Evolutionary conservation across 1,284 basidiomycete species (phyloP).

Genomic region (Marasmius fiardii): DNA sequence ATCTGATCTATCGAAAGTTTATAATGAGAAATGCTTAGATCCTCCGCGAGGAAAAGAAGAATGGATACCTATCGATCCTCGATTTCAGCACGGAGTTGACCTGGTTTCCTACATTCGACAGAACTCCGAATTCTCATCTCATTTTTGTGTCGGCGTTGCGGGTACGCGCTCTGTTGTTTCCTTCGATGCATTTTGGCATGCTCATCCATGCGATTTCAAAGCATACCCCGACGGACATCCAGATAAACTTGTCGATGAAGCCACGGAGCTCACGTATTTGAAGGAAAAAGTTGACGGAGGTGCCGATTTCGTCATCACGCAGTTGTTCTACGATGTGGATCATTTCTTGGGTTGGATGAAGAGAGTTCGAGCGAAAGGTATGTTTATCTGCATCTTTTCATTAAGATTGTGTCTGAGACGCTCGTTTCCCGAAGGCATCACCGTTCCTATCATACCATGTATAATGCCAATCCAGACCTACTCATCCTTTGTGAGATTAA

Average conservation of each 20-base stretch:
- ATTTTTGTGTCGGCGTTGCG: slow-evolving; percentile 92
- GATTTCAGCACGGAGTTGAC: slow-evolving; percentile 87
- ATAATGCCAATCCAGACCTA: slow-evolving; percentile 99
- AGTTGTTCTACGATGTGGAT: slow-evolving; percentile 95
- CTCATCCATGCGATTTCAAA: slow-evolving; percentile 19
- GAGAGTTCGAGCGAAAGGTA: slow-evolving; percentile 72
- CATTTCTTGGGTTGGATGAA: slow-evolving; percentile 79
- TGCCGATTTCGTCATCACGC: slow-evolving; percentile 94
- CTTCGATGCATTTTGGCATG: slow-evolving; percentile 1
- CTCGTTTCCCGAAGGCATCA: slow-evolving; percentile 66
- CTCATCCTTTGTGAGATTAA: slow-evolving; percentile 87
- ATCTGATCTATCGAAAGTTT: not conserved
- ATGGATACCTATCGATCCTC: slow-evolving; percentile 83
- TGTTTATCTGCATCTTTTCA: slow-evolving; percentile 18
- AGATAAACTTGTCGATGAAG: slow-evolving; percentile 59
- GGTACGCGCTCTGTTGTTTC: slow-evolving; percentile 37
- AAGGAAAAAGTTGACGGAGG: slow-evolving; percentile 94
- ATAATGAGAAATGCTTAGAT: slow-evolving; percentile 44
- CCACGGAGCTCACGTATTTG: slow-evolving; percentile 75
- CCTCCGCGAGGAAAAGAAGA: slow-evolving; percentile 92
- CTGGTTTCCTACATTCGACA: slow-evolving; percentile 89
- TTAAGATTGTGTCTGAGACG: not conserved
- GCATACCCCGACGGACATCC: slow-evolving; percentile 94
- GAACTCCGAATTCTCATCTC: slow-evolving; percentile 73
- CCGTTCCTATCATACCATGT: slow-evolving; percentile 89